A percentile compares a stretch with the other conserved stretches of the same genome.
phyloP scores from a whole-genome alignment of 192 early-diverging fungal species.

The Coemansia sp. region DNA sequence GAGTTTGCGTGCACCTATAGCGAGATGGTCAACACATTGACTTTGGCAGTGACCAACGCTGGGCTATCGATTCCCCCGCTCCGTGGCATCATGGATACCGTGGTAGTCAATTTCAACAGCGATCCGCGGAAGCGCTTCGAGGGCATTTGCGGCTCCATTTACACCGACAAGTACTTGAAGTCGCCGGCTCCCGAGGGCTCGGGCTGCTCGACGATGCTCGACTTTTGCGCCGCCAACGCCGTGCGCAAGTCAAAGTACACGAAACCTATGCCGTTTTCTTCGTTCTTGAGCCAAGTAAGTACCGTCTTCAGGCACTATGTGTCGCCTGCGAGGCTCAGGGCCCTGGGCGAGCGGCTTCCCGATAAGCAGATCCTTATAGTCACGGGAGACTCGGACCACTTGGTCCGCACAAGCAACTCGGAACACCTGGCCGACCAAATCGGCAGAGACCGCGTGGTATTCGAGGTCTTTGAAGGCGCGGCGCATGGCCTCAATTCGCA shows the following conservation, averaged over 20 bases:
- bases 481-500: conserved; percentile 44
- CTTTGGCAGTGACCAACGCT: conserved; percentile 43
- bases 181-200: conserved; percentile 35
- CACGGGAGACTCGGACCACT: conserved; percentile 44
- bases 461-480: conserved; percentile 38
- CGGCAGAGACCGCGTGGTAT: conserved; percentile 36
- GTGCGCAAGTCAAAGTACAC: conserved; percentile 40
- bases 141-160: conserved; percentile 39
- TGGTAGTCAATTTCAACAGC: conserved; percentile 29
- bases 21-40: conserved; percentile 53
- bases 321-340: conserved; percentile 27
- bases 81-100: conserved; percentile 33
- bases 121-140: conserved; percentile 41
- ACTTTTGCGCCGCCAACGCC: conserved; percentile 32
- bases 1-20: conserved; percentile 65
- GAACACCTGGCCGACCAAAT: conserved; percentile 39
- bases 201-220: conserved; percentile 38
- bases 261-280: conserved; percentile 36
- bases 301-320: conserved; percentile 51
- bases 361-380: conserved; percentile 46
- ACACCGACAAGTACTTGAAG: conserved; percentile 30
- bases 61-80: conserved; percentile 37
- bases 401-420: conserved; percentile 48
- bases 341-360: conserved; percentile 28
- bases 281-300: conserved; percentile 41